Conservation (phyloP, 2,329 filamentous ascomycete species). For the Dryadomyces quercivorus region DNA sequence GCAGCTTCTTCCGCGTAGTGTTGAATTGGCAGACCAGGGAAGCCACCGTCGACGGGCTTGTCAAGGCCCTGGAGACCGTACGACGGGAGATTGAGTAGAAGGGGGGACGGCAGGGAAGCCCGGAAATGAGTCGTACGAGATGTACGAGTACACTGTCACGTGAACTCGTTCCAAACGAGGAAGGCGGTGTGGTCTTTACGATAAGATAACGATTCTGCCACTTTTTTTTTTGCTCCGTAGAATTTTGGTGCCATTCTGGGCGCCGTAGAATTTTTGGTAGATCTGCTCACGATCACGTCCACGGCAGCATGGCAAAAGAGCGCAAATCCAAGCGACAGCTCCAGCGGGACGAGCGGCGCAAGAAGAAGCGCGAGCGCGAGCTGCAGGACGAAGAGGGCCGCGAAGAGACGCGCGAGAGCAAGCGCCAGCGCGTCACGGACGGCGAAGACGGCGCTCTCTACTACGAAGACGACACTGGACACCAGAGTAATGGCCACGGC, state of each 20-base stretch:
- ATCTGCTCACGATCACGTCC: too few relatives aligned
- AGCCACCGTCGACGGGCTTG: slow-evolving; percentile 39
- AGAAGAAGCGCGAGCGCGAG: slow-evolving; percentile 20
- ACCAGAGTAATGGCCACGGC: not conserved
- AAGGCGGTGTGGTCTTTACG: not conserved
- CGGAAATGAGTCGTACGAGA: not conserved
- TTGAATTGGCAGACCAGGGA: slow-evolving; percentile 43
- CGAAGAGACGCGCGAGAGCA: slow-evolving; percentile 7
- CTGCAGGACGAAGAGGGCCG: slow-evolving; percentile 14
- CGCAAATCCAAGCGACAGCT: slow-evolving; percentile 25
- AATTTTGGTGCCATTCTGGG: not conserved
- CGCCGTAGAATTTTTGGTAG: not conserved
- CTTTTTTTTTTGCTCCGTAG: slow-evolving; percentile 12
- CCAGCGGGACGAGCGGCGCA: slow-evolving; percentile 23
- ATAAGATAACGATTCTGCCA: not conserved
- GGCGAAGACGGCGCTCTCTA: slow-evolving; percentile 13
- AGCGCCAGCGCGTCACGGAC: slow-evolving; percentile 7
- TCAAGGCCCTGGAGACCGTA: slow-evolving; percentile 39
- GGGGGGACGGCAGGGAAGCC: not conserved
- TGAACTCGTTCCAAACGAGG: not conserved
- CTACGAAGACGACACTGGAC: slow-evolving; percentile 8
- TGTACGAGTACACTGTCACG: not conserved
- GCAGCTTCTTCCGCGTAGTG: slow-evolving; percentile 48
- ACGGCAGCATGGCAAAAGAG: slow-evolving; percentile 19
- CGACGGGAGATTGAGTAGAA: slow-evolving; percentile 18